Base-by-base conservation (phyloP, 768 basidiomycete genomes). In the Tricholoma terreum region DNA sequence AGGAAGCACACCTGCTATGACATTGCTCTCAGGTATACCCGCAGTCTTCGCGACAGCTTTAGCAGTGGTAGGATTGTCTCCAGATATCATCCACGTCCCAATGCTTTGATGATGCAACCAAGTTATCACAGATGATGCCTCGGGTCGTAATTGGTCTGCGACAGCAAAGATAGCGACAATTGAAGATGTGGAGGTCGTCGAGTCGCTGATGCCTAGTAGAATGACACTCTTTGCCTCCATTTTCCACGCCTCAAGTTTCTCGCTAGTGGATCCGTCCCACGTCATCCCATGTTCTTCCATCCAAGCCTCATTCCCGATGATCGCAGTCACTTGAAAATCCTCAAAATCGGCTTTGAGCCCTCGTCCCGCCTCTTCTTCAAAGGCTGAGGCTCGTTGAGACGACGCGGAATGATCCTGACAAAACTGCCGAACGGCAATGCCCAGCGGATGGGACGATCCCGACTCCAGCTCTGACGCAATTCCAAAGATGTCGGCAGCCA, bases 1-100 rank as follows among this genome's bases (percentile, higher is more conserved):
- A 3, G 92, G 92, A 6, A 93, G 75, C 0, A 92, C 90, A 0
- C 86, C 89, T n/a, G 90, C 91, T 52, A 87, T 84, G 49, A 94
- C 87, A 59, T 90, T 84, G 17, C 73, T 73, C 38, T 75, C 70
- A 0, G 84, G 77, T 52, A 94, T 88, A 3, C 89, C 89, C 1
- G 90, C 83, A 56, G 71, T 73, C 55, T 69, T 71, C 0, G 88
- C 92, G 22, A 94, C 86, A 14, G 90, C 87, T 48, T 73, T 73
- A 0, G 90, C 90, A 0, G 92, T 92, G 3, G 67, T 69, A 2
- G 64, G 66, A 56, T 81, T 78, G 65, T 94, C 92, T 2, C 93
- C 93, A 11, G 90, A 89, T 24, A 93, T 82, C 82, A 94, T 92
- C 83, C 86, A 91, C 0, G 86, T 83, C 22, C 73, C 76, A 33